Percentiles rank a stretch among this genome's conserved stretches.
Evolutionary conservation across 768 basidiomycete genomes (phyloP).

Genomic region (Leccinum barrowsii): DNA sequence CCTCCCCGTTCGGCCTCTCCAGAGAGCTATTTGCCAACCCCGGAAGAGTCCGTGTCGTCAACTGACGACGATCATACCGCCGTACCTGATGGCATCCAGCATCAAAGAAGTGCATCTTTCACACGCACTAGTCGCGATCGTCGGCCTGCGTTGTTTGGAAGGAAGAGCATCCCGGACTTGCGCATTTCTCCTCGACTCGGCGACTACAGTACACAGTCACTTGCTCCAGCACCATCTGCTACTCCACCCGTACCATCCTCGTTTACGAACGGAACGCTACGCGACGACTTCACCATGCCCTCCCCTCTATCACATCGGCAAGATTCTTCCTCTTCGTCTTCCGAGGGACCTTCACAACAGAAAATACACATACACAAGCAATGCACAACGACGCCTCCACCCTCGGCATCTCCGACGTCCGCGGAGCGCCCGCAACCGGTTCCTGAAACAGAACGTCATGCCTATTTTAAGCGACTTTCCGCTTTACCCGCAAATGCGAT

Average conservation of each 20-base stretch:
- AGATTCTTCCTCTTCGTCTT: slow-evolving; percentile 43
- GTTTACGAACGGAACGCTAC: slow-evolving; percentile 11
- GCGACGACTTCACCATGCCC: slow-evolving; percentile 35
- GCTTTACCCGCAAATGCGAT: slow-evolving; percentile 61
- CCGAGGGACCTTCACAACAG: slow-evolving; percentile 26
- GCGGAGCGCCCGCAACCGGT: slow-evolving; percentile 36
- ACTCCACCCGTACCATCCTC: slow-evolving; percentile 10
- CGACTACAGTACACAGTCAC: slow-evolving; percentile 25
- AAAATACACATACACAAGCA: slow-evolving; percentile 21
- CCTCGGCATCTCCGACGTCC: slow-evolving; percentile 39
- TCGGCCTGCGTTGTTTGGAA: slow-evolving; percentile 44
- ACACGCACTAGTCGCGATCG: slow-evolving; percentile 37
- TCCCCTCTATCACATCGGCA: slow-evolving; percentile 42
- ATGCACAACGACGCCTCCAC: slow-evolving; percentile 30
- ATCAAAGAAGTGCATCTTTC: slow-evolving; percentile 51
- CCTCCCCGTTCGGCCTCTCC: slow-evolving; percentile 49
- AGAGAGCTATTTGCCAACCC: slow-evolving; percentile 54
- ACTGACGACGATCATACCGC: slow-evolving; percentile 42
- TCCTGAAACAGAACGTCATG: slow-evolving; percentile 76
- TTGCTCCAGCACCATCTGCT: slow-evolving; percentile 19
- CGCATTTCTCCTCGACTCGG: slow-evolving; percentile 46
- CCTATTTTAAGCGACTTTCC: slow-evolving; percentile 92
- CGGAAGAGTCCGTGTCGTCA: slow-evolving; percentile 51
- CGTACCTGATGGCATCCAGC: slow-evolving; percentile 30
- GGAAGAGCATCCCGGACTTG: slow-evolving; percentile 88